These are phyloP conservation scores for Umbelopsis ramanniana DNA, from an alignment of 192 early-diverging fungal genomes.

Conservation along the genomic window DNA sequence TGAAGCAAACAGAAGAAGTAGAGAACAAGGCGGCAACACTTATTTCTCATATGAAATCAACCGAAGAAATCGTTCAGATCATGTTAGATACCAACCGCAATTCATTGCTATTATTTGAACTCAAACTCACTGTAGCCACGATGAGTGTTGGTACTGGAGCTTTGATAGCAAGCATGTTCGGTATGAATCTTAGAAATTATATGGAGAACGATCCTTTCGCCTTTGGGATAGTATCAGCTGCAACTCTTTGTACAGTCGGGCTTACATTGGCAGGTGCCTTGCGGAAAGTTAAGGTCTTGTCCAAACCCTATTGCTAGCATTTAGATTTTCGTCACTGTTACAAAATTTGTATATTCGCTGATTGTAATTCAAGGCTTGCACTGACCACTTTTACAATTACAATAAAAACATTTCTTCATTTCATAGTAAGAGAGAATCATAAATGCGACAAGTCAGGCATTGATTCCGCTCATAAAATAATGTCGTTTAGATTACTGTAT, in stretches of 20 bases:
- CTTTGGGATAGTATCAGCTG: slow-evolving; percentile 65
- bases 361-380: background rate
- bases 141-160: slow-evolving; percentile 72
- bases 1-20: slow-evolving; percentile 86
- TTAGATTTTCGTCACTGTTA: background rate
- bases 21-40: slow-evolving; percentile 72
- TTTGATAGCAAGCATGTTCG: slow-evolving; percentile 78
- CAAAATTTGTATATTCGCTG: background rate
- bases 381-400: no score
- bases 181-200: slow-evolving; percentile 86
- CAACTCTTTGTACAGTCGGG: slow-evolving; percentile 45
- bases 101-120: slow-evolving; percentile 82
- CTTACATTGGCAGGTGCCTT: slow-evolving; percentile 5
- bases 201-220: slow-evolving; percentile 72
- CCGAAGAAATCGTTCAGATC: slow-evolving; percentile 85
- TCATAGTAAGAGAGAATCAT: background rate
- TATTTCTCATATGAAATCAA: slow-evolving; percentile 72
- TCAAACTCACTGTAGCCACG: slow-evolving; percentile 80
- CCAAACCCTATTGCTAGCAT: slow-evolving; percentile 1
- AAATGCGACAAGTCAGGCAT: no score
- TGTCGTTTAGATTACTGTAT: no score
- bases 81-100: slow-evolving; percentile 87
- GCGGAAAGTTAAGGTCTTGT: slow-evolving; percentile 8
- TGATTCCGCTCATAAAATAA: no score
- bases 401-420: no score